Evolutionary conservation across 2,329 filamentous ascomycete genomes (phyloP), one percentile per base, ranked within the genome.

Genomic region (Colletotrichum australisinense): DNA sequence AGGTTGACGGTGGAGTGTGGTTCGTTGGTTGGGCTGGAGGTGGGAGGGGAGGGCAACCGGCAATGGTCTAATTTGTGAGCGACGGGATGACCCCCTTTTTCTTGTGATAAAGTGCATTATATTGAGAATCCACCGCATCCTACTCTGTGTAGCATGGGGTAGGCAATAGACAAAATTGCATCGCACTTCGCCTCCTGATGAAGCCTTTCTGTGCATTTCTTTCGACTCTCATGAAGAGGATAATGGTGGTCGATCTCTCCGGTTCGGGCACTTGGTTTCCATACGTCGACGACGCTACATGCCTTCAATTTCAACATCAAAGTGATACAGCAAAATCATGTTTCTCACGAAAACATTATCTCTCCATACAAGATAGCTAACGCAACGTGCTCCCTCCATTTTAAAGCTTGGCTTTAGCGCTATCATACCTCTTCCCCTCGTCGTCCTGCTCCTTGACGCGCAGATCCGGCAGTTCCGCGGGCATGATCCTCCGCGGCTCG

Each of bases 361-460:
- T 19, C 19, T 6, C 5, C 14, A 19, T 14, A 19, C 19, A 49
- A 49, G 7, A 49, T 22, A 22, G 42, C 42, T 49, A 12, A 42
- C 14, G 16, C 16, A 42, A 42, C 2, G 38, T 42, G 19, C 38
- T 42, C 38, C 42, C 32, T 12, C 26, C 19, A 49, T 26, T n/a
- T 56, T 75, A 88, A 67, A 88, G 62, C 74, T 84, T 88, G 22
- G 84, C 65, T 74, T 78, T 81, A 30, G 72, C 76, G 81, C 93
- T 97, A 80, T 96, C 92, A 78, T 92, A 87, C 69, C 92, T 87
- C 78, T 85, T 88, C 0, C 94, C 94, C 81, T 97, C 94, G 78
- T 97, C 94, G 73, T 92, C 90, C 82, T 97, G 93, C 83, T 97
- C 94, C 8, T 86, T 88, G 5, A 97, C 94, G 2, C 86, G 89